Evolutionary conservation across 192 early-diverging fungal species (phyloP), one percentile per base, ranked within the genome.

Genomic region (Entomortierella lignicola): DNA sequence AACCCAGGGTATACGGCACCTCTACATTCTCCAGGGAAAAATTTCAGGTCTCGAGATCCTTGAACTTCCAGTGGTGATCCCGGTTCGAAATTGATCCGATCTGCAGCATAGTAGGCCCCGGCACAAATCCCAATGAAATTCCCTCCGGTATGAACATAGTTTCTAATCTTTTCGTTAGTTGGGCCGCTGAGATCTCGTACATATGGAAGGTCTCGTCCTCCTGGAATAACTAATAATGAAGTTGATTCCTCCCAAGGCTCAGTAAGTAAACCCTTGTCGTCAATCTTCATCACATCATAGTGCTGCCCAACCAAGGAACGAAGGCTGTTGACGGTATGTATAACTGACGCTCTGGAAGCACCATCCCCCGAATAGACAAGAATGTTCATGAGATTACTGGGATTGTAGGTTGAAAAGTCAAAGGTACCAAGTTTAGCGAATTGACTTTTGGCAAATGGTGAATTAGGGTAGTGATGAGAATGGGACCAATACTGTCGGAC

Each of bases 201-300:
- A 63, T 95, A 97, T 2, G 95, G 94, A 53, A 93, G 30, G 80
- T 97, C 96, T 25, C 94, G 85, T 0, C 96, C 96, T 47, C 97
- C 96, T 0, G 96, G 96, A 21, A 99, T 84, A 20, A 98, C 96
- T 0, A 98, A 70, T 47, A 96, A 77, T 0, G 92, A 90, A 7
- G 95, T 93, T 18, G 93, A 92, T n/a, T 87, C 88, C 80, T 94
- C 90, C 96, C 96, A 99, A 3, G 98, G 93, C 69, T 95, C 93
- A 18, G 75, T 86, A 4, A 74, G 58, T 10, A 99, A 82, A 4
- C 89, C 89, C 21, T 84, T 66, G 15, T 91, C 87, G 57, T 94
- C 92, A 41, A 98, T 93, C 43, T 89, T 84, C 55, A 97, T 94
- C 20, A 99, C 87, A 75, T 98, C 98, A 82, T 96, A 98, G 29